These are phyloP conservation scores for Pleurozium schreberi DNA, from an alignment of 225 moss, liverwort and hornwort species.

Conservation along the genomic window DNA sequence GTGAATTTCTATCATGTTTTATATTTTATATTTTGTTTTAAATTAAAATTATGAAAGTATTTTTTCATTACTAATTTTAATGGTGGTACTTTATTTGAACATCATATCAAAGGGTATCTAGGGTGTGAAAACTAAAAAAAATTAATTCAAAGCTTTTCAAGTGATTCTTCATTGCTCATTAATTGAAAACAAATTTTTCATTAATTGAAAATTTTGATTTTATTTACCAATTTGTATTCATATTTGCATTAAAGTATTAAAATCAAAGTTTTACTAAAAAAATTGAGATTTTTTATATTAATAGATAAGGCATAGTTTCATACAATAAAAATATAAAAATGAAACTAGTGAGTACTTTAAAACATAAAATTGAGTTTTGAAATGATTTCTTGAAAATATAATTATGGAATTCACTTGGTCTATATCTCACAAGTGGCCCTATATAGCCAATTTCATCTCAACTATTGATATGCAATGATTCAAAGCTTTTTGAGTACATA, in stretches of 20 bases:
- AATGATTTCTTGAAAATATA: not conserved
- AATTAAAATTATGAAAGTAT: no score
- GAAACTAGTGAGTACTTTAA: not conserved
- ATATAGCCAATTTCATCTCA: no score
- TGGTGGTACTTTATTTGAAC: no score
- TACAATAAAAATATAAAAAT: not conserved
- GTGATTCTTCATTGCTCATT: not conserved
- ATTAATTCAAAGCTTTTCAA: not conserved
- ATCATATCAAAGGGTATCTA: not conserved
- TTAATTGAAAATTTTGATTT: not conserved
- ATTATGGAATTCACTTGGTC: not conserved
- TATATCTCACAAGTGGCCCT: no score
- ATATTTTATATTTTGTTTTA: no score
- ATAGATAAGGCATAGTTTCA: not conserved
- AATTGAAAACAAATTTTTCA: not conserved
- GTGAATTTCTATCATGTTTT: not conserved
- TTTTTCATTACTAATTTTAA: no score
- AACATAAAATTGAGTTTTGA: not conserved
- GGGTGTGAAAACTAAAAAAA: not conserved
- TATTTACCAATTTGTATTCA: not conserved
- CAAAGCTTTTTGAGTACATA: no score
- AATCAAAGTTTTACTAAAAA: not conserved
- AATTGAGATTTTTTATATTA: not conserved
- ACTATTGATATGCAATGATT: no score
- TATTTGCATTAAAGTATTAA: not conserved